Evolutionary conservation across 1,284 basidiomycete genomes (phyloP).

Genomic region (Coniophora puteana): DNA sequence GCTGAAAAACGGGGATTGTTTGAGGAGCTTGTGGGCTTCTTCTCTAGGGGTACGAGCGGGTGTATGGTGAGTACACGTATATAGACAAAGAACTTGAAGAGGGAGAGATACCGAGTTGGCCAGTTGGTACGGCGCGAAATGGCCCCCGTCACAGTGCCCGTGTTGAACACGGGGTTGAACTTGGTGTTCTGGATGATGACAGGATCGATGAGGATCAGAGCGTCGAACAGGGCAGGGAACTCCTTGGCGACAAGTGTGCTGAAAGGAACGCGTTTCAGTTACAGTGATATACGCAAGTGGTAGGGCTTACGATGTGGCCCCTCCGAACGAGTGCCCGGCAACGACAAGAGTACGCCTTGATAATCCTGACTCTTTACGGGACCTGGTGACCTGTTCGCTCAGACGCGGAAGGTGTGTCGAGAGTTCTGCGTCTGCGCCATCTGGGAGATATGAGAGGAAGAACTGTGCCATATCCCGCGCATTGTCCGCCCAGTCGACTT

Average conservation of each 20-base stretch:
- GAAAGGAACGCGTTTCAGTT: constrained; percentile 3
- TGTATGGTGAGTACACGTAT: neutral
- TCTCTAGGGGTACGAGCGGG: constrained; percentile 36
- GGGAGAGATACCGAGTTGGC: constrained; percentile 47
- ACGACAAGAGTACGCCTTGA: constrained; percentile 49
- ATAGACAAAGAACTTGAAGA: no score
- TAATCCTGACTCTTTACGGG: constrained; percentile 43
- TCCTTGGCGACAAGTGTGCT: constrained; percentile 62
- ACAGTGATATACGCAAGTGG: neutral
- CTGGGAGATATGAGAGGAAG: constrained; percentile 55
- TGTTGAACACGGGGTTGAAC: constrained; percentile 8
- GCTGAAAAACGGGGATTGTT: constrained; percentile 64
- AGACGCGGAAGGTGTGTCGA: constrained; percentile 50
- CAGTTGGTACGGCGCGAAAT: constrained; percentile 64
- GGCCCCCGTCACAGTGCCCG: constrained; percentile 38
- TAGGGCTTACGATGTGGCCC: constrained; percentile 57
- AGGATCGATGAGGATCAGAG: constrained; percentile 80
- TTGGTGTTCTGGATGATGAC: constrained; percentile 43
- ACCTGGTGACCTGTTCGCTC: constrained; percentile 33
- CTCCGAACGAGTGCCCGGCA: constrained; percentile 83
- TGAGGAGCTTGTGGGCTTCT: constrained; percentile 55
- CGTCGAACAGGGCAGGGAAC: constrained; percentile 66
- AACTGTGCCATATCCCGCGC: constrained; percentile 74
- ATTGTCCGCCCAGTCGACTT: constrained; percentile 71
- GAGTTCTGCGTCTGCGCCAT: constrained; percentile 31